Conservation (phyloP, 1,139 yeast species). For the Saccharomyces hybrid region DNA sequence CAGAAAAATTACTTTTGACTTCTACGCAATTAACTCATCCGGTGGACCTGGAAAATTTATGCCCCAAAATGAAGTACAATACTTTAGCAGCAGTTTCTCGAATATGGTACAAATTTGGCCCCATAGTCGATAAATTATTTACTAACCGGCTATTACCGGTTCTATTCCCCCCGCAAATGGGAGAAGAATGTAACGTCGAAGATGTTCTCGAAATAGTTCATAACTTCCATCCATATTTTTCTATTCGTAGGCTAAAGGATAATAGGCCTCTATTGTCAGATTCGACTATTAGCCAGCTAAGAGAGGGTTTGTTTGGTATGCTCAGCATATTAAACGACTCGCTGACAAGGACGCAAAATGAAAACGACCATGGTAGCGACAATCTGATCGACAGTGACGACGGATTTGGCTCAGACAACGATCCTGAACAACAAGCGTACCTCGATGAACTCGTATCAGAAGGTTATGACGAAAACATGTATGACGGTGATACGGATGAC, state of each 20-base stretch:
- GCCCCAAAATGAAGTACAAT: neutral
- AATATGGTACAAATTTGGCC: constrained; percentile 13
- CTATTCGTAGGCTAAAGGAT: neutral
- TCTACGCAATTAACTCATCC: neutral
- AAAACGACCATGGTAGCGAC: neutral
- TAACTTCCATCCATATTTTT: constrained; percentile 1
- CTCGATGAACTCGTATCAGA: constrained; percentile 12
- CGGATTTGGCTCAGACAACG: constrained; percentile 5
- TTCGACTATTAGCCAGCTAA: neutral
- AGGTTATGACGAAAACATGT: constrained; percentile 6
- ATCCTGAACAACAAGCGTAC: constrained; percentile 15
- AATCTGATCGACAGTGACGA: neutral
- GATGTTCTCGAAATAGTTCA: neutral
- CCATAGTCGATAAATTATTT: neutral
- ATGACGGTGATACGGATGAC: constrained; percentile 4
- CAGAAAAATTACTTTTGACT: constrained; percentile 1
- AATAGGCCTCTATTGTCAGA: neutral
- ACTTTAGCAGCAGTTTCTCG: constrained; percentile 7
- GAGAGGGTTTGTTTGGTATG: neutral
- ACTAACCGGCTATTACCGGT: neutral
- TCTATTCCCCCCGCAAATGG: neutral
- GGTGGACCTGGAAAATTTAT: constrained; percentile 3
- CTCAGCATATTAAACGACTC: neutral
- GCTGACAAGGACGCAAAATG: constrained; percentile 1
- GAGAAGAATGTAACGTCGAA: neutral